Base-by-base conservation (phyloP, 148 eudicot species). In the Chenopodium album region DNA sequence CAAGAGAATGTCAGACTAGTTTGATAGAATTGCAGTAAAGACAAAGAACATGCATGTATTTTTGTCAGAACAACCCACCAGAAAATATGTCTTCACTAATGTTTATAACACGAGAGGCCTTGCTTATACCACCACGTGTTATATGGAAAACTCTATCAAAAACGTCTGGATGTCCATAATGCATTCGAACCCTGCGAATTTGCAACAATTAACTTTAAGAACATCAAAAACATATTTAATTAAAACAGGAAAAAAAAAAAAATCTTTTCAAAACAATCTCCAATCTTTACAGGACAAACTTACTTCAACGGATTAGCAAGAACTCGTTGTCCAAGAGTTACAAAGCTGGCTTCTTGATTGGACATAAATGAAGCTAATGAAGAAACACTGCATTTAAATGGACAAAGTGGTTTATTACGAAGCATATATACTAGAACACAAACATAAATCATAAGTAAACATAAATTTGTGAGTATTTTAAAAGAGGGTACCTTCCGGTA, bases 111-210 rank as follows among this genome's bases (percentile, higher is more conserved):
- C 99, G 97, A 71, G 99, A 97, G 20, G 99, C 98, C 86, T 97
- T 96, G 92, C 99, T 97, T 84, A 97, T 97, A 82, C 99, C 99
- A 62, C 99, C 99, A 46, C 99, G 92, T 34, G 99, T 97, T 59
- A 97, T 88, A 83, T 97, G 99, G 86, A 97, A 97, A 82, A 97
- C 92, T 88, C 99, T 87, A 85, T 97, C 99, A 85, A 97, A 97
- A 76, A 97, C 95, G 91, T 97, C 99, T 11, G 99, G 99, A 88
- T 97, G 99, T 48, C 99, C 99, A 90, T 97, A 97, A 86, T 97
- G 99, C 99, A 97, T 97, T 65, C 99, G 98, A 29, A 94, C 95
- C 93, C 99, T 97, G 89, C 54, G 75, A 23, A 29, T 78, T 64
- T 73, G 81, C 64, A 60, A 75, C 23, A 41, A 68, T 60, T 77